A percentile compares a stretch with the other conserved stretches of the same genome.
These are phyloP conservation scores for Arachis hypogaea DNA, from an alignment of 306 rosid genomes.

Conservation along the genomic window DNA sequence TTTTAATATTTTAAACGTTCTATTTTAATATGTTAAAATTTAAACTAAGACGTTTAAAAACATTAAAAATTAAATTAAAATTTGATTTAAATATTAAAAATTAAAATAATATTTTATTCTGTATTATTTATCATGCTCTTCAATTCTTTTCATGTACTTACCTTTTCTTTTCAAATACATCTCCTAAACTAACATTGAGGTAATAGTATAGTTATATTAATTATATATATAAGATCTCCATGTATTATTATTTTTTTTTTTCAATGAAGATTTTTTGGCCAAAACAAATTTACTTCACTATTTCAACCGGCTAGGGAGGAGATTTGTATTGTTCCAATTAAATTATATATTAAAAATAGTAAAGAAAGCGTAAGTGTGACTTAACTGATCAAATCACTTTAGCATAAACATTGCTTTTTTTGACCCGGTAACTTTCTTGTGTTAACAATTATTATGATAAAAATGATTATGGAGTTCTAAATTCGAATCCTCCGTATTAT, in stretches of 20 bases:
- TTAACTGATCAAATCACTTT: conserved; percentile 8
- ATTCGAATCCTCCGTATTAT: background rate
- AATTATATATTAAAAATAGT: background rate
- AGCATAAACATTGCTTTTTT: background rate
- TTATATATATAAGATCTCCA: too few relatives aligned
- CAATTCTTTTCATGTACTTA: background rate
- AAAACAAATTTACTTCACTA: background rate
- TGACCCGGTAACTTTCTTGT: background rate
- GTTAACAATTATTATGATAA: conserved; percentile 3
- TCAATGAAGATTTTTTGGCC: background rate
- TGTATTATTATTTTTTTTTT: background rate
- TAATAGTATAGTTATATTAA: too few relatives aligned
- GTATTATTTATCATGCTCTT: background rate
- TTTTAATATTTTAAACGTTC: too few relatives aligned
- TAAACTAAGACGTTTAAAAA: too few relatives aligned
- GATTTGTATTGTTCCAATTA: background rate
- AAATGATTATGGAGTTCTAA: conserved; percentile 1
- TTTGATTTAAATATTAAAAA: too few relatives aligned
- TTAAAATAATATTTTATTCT: too few relatives aligned
- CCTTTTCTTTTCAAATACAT: background rate
- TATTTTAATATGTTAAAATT: too few relatives aligned
- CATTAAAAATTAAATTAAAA: too few relatives aligned
- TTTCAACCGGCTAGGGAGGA: background rate
- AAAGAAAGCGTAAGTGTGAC: background rate
- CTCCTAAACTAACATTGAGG: background rate